These are phyloP conservation scores for Hyaloscypha finlandica DNA, from an alignment of 495 filamentous ascomycete species.

Conservation along the genomic window DNA sequence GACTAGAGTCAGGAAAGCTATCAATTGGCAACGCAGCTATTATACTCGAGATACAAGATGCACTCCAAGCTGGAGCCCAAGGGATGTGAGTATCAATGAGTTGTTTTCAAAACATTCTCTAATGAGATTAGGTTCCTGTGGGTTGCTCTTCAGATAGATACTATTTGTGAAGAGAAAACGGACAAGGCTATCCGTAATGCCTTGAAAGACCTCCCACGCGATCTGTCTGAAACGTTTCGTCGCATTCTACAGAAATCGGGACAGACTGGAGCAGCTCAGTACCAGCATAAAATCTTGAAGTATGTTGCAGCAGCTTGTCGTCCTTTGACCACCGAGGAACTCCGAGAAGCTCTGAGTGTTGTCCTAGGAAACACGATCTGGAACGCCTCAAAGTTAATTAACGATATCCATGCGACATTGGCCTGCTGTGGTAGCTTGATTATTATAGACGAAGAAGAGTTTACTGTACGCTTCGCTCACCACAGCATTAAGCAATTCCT, in stretches of 20 bases:
- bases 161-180: slow-evolving; percentile 41
- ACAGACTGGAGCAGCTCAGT: slow-evolving; percentile 21
- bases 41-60: slow-evolving; percentile 40
- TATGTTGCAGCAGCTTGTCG: slow-evolving; percentile 37
- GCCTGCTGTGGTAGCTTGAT: slow-evolving; percentile 46
- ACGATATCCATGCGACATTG: slow-evolving; percentile 39
- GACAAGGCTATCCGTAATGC: slow-evolving; percentile 44
- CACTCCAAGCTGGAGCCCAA: slow-evolving; percentile 37
- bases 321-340: slow-evolving; percentile 43
- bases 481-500: slow-evolving; percentile 48
- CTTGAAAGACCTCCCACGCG: slow-evolving; percentile 43
- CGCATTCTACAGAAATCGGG: slow-evolving; percentile 39
- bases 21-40: slow-evolving; percentile 39
- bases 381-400: slow-evolving; percentile 38
- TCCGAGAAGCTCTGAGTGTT: slow-evolving; percentile 46
- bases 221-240: slow-evolving; percentile 43
- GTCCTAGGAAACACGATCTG: slow-evolving; percentile 39
- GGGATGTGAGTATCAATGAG: slow-evolving; percentile 34
- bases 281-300: slow-evolving; percentile 36
- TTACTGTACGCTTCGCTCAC: slow-evolving; percentile 43
- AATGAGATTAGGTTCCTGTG: slow-evolving; percentile 39
- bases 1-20: slow-evolving; percentile 37
- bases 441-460: slow-evolving; percentile 47
- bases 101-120: background rate
- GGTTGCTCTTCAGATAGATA: slow-evolving; percentile 47